Evolutionary conservation across 1,284 basidiomycete species (phyloP), one percentile per base, ranked within the genome.

Genomic region (Wallemia ichthyophaga): DNA sequence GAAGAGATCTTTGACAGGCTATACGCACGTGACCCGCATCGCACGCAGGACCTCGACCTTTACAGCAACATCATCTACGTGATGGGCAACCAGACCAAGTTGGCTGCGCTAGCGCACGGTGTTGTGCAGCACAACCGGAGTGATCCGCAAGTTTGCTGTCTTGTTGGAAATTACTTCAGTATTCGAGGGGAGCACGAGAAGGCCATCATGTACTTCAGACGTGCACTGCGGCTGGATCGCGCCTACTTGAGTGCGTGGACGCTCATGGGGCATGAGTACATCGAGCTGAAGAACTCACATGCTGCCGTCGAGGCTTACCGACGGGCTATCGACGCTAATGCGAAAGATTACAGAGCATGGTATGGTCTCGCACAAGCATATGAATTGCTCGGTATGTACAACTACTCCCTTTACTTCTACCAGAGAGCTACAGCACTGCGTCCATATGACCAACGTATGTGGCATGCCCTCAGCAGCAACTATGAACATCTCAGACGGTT

Each of bases 281-380:
- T 98, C 59, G 94, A 98, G 72, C 80, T 96, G 77, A 96, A 96
- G 71, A 98, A 99, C 70, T 87, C 87, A 19, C 91, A 96, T 73
- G 92, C 94, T 1, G 94, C 94, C 1, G 92, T 96, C 60, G 94
- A 96, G 71, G 86, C 89, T 26, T 99, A 98, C 71, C 78, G 94
- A 57, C 78, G 88, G 66, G 94, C 92, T 60, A 81, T 96, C 61
- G 92, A 95, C 67, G 82, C 94, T 63, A 94, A 94, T 66, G 78
- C 87, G 58, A 94, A 95, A 69, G 92, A 96, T 69, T 95, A 95
- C 67, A 74, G 94, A 61, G 91, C 92, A 7, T 98, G 94, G 92
- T 95, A 94, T 70, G 94, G 94, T 24, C 79, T 99, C 57, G 94
- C 91, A 1, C 92, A 98, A 68, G 88, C 91, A 21, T 99, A 98